Percentiles rank a stretch among this genome's conserved stretches.
phyloP scores from a whole-genome alignment of 2,329 filamentous ascomycete genomes.

The Claviceps humidiphila region DNA sequence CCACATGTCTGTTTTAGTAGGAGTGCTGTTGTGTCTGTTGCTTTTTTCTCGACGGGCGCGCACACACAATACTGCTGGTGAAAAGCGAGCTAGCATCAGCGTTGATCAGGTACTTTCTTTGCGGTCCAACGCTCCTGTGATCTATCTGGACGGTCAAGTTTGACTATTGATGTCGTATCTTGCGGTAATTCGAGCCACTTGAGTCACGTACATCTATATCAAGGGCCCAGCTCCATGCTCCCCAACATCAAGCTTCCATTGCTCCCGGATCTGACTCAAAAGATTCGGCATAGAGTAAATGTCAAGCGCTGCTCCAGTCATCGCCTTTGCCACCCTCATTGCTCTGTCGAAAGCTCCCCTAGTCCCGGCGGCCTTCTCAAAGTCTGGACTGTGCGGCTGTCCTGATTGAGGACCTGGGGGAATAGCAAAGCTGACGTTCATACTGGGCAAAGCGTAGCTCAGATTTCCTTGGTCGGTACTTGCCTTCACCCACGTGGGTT shows the following conservation, averaged over 20 bases:
- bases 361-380: constrained; percentile 36
- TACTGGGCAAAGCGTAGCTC: constrained; percentile 42
- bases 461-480: constrained; percentile 48
- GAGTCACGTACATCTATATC: background rate
- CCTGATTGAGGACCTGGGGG: constrained; percentile 18
- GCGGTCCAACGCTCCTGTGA: too few species aligned
- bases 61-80: too few species aligned
- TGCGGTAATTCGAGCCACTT: background rate
- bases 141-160: too few species aligned
- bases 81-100: too few species aligned
- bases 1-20: too few species aligned
- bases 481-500: constrained; percentile 19
- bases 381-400: constrained; percentile 40
- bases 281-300: constrained; percentile 29
- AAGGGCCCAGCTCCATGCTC: background rate
- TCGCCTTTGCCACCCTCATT: constrained; percentile 31
- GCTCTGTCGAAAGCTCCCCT: constrained; percentile 27
- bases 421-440: constrained; percentile 40
- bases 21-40: too few species aligned
- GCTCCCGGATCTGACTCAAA: constrained; percentile 23
- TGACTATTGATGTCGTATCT: too few species aligned
- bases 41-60: too few species aligned
- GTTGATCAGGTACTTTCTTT: too few species aligned
- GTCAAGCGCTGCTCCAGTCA: constrained; percentile 35
- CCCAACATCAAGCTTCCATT: constrained; percentile 5